A percentile compares a stretch with the other conserved stretches of the same genome.
These are phyloP conservation scores for Plenodomus lindquistii DNA, from an alignment of 2,329 filamentous ascomycete species.

Conservation along the genomic window DNA sequence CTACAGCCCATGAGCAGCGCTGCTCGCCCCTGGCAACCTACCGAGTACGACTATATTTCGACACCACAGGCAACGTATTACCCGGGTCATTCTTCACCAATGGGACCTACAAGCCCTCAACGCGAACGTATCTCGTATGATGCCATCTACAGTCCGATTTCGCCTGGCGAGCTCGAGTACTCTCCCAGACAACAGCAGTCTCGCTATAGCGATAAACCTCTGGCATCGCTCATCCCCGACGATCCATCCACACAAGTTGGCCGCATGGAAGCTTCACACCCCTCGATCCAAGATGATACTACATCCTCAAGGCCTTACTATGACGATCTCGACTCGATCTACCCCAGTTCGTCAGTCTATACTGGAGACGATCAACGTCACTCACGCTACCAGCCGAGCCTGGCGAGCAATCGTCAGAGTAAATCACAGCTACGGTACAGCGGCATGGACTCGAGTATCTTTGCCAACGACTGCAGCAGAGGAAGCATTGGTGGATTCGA, in stretches of 20 bases:
- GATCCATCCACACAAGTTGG: slow-evolving; percentile 26
- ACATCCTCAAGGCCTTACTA: slow-evolving; percentile 26
- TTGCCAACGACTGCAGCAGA: slow-evolving; percentile 18
- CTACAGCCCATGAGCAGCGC: slow-evolving; percentile 14
- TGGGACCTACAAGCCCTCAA: slow-evolving; percentile 22
- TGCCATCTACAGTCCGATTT: slow-evolving; percentile 7
- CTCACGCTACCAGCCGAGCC: slow-evolving; percentile 26
- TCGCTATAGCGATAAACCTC: slow-evolving; percentile 13
- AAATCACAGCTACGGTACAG: slow-evolving; percentile 25
- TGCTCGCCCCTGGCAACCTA: slow-evolving; percentile 16
- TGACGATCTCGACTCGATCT: slow-evolving; percentile 35
- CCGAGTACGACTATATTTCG: slow-evolving; percentile 20
- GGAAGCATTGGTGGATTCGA: slow-evolving; percentile 19
- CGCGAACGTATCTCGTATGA: slow-evolving; percentile 7
- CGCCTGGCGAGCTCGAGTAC: slow-evolving; percentile 10
- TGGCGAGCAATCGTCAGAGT: slow-evolving; percentile 22
- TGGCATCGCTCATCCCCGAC: slow-evolving; percentile 38
- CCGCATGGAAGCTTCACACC: slow-evolving; percentile 10
- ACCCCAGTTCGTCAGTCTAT: slow-evolving; percentile 38
- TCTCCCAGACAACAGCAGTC: slow-evolving; percentile 1
- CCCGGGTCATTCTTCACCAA: slow-evolving; percentile 13
- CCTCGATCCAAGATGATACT: slow-evolving; percentile 14
- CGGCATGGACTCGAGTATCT: slow-evolving; percentile 11
- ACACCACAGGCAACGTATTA: slow-evolving; percentile 22
- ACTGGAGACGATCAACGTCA: slow-evolving; percentile 24